Evolutionary conservation across 352 stramenopile species (phyloP).

Genomic region (Phytopythium litorale): DNA sequence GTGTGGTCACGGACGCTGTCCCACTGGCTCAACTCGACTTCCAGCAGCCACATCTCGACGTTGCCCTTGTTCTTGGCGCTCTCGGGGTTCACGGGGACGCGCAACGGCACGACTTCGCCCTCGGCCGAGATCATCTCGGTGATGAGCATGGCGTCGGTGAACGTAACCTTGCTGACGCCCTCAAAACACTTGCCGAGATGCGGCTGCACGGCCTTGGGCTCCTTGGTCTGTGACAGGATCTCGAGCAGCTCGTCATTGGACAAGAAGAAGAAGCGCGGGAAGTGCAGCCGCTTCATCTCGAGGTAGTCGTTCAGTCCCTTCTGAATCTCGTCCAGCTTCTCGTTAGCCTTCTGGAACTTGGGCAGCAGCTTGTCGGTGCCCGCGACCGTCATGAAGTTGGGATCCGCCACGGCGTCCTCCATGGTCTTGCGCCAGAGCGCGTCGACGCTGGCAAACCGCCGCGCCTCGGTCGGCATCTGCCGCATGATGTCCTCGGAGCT

Average conservation of each 20-base stretch:
- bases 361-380: constrained; percentile 88
- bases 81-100: constrained; percentile 86
- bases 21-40: constrained; percentile 91
- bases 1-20: constrained; percentile 90
- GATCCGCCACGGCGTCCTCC: constrained; percentile 85
- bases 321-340: constrained; percentile 94
- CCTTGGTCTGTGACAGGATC: constrained; percentile 93
- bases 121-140: constrained; percentile 93
- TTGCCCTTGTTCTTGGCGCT: constrained; percentile 92
- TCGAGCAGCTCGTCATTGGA: constrained; percentile 93
- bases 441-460: constrained; percentile 88
- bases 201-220: constrained; percentile 90
- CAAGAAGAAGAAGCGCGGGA: constrained; percentile 94
- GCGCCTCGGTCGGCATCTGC: constrained; percentile 92
- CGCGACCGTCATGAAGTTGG: constrained; percentile 88
- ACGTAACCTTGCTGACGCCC: constrained; percentile 90
- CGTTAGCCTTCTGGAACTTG: constrained; percentile 92
- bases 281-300: constrained; percentile 92
- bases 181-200: constrained; percentile 90
- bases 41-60: constrained; percentile 93
- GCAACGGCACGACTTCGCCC: constrained; percentile 87
- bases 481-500: constrained; percentile 94
- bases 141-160: constrained; percentile 83
- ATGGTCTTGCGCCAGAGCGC: constrained; percentile 91
- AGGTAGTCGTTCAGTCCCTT: constrained; percentile 93